phyloP scores from a whole-genome alignment of 257 asterid species.

The Anisodus tanguticus region DNA sequence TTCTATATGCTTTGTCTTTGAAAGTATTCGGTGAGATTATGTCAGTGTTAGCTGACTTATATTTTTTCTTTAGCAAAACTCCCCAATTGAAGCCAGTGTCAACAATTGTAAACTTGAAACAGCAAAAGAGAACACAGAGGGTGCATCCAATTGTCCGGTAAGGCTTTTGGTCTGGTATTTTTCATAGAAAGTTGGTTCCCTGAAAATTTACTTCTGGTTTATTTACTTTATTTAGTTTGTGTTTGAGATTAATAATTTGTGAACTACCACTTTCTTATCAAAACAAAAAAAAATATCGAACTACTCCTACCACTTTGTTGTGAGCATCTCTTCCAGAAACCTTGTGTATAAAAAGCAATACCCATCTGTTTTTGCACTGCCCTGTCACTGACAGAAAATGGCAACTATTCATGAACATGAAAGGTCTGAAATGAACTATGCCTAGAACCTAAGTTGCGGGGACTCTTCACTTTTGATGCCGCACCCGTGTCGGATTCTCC shows the following conservation, averaged over 20 bases:
- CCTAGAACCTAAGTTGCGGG: no score
- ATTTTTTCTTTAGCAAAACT: conserved; percentile 30
- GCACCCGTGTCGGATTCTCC: no score
- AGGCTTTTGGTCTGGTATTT: not conserved
- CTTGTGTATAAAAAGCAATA: no score
- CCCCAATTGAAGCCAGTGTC: conserved; percentile 32
- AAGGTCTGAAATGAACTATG: no score
- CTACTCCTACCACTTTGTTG: not conserved
- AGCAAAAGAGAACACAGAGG: conserved; percentile 30
- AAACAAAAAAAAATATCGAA: not conserved
- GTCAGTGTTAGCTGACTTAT: conserved; percentile 14
- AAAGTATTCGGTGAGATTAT: not conserved
- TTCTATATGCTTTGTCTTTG: not conserved
- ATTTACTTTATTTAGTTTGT: no score
- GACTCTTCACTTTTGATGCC: no score
- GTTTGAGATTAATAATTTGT: not conserved
- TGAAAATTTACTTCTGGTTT: not conserved
- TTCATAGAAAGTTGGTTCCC: not conserved
- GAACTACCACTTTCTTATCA: not conserved
- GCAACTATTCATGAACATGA: no score
- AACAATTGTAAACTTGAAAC: conserved; percentile 25
- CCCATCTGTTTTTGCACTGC: no score
- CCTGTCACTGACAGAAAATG: no score
- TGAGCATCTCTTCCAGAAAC: not conserved
- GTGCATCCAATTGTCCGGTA: conserved; percentile 25